Conservation (phyloP, 139 green algal species). For the Picochlorum costavermella region DNA sequence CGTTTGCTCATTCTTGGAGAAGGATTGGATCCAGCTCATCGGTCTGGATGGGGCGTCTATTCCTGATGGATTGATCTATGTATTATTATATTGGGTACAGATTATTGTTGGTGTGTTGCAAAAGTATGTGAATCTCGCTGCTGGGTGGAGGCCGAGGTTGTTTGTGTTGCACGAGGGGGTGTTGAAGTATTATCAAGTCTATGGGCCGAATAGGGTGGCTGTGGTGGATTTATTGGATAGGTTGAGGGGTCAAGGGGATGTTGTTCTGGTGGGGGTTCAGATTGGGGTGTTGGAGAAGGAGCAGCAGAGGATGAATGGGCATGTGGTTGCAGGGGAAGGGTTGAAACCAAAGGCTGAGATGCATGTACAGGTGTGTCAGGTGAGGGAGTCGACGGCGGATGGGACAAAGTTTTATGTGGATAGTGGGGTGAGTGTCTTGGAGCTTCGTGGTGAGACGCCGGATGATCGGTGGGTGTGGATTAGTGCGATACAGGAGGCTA, state of each 20-base stretch:
- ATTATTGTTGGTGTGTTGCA: constrained; percentile 49
- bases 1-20: background rate
- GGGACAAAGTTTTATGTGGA: constrained; percentile 73
- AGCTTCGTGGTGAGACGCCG: constrained; percentile 54
- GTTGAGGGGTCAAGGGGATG: constrained; percentile 29
- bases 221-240: constrained; percentile 40
- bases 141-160: constrained; percentile 61
- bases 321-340: background rate
- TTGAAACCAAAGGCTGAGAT: constrained; percentile 35
- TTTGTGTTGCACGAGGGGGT: constrained; percentile 67
- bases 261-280: constrained; percentile 39
- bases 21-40: no score
- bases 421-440: constrained; percentile 44
- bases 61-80: no score
- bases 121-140: constrained; percentile 68
- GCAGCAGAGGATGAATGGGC: background rate
- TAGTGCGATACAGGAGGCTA: constrained; percentile 29
- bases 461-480: constrained; percentile 55
- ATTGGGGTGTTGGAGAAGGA: constrained; percentile 35
- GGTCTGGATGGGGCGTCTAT: no score
- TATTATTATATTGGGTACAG: no score
- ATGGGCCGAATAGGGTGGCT: constrained; percentile 31
- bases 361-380: constrained; percentile 45
- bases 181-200: constrained; percentile 71
- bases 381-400: constrained; percentile 43